Percentiles rank a stretch among this genome's conserved stretches.
Conservation (phyloP, 441 rosid genomes). For the Macaranga tanarius region DNA sequence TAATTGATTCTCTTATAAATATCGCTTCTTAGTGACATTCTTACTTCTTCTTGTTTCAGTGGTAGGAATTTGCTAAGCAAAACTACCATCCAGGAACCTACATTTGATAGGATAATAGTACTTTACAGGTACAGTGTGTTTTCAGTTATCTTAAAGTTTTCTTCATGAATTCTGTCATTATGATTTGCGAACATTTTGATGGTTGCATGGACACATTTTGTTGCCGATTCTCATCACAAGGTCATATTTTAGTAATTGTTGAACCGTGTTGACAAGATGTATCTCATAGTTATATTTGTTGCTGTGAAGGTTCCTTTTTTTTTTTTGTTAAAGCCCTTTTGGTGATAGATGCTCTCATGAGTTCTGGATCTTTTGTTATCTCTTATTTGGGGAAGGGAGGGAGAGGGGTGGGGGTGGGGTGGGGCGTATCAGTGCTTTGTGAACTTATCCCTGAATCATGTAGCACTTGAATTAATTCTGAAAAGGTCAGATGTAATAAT, state of each 20-base stretch:
- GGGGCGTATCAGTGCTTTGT: background rate
- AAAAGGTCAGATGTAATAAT: background rate
- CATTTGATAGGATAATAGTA: slow-evolving; percentile 93
- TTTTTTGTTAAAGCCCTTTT: background rate
- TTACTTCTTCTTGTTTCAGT: slow-evolving; percentile 39
- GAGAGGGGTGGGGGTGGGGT: too few relatives aligned
- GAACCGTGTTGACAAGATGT: slow-evolving; percentile 9
- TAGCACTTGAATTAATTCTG: slow-evolving; percentile 12
- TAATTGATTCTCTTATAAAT: slow-evolving; percentile 13
- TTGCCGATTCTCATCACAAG: slow-evolving; percentile 5
- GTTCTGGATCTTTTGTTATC: background rate
- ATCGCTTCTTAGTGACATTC: slow-evolving; percentile 18
- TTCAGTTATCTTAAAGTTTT: slow-evolving; percentile 13
- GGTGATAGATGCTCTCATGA: slow-evolving; percentile 3
- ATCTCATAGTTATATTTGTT: background rate
- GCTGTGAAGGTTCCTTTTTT: slow-evolving; percentile 15
- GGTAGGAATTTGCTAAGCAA: slow-evolving; percentile 59
- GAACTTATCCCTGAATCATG: slow-evolving; percentile 13
- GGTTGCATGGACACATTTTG: slow-evolving; percentile 8
- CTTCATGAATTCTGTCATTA: background rate
- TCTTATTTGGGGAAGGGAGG: too few relatives aligned
- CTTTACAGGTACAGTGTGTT: slow-evolving; percentile 64
- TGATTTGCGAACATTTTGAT: background rate
- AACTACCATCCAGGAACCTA: slow-evolving; percentile 90
- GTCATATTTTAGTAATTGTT: slow-evolving; percentile 15